Evolutionary conservation across 225 moss, liverwort and hornwort species (phyloP).

Genomic region (Physcomitrellopsis africana): DNA sequence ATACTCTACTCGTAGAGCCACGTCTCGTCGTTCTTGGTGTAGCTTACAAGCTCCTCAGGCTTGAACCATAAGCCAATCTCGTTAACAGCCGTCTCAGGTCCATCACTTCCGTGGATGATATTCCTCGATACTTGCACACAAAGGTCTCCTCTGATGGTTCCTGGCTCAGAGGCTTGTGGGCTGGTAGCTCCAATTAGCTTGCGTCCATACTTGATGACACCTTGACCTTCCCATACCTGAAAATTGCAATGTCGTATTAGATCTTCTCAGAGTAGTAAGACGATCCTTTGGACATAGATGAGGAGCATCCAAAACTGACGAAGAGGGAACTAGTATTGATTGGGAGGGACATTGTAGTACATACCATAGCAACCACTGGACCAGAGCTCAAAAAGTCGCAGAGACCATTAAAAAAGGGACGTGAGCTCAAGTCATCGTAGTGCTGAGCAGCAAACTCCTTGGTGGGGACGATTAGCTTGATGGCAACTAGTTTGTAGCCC

Average conservation of each 20-base stretch:
- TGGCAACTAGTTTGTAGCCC: conserved; percentile 81
- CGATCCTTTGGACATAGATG: no score
- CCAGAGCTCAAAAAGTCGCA: conserved; percentile 89
- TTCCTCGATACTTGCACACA: conserved; percentile 68
- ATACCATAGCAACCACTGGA: conserved; percentile 84
- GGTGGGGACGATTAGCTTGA: conserved; percentile 70
- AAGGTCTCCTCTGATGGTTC: conserved; percentile 76
- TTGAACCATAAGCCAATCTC: conserved; percentile 74
- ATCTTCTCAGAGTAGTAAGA: neutral
- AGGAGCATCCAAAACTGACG: neutral
- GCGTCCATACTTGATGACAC: conserved; percentile 83
- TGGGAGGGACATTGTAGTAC: neutral
- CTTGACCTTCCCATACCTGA: conserved; percentile 89
- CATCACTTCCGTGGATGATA: conserved; percentile 74
- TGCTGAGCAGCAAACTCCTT: conserved; percentile 89
- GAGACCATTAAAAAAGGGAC: conserved; percentile 76
- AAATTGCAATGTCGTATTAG: neutral
- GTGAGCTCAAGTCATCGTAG: conserved; percentile 74
- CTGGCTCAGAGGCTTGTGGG: conserved; percentile 76
- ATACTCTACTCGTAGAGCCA: conserved; percentile 65
- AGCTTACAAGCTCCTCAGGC: conserved; percentile 69
- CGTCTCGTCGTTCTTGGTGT: conserved; percentile 62
- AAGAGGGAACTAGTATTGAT: neutral
- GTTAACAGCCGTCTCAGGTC: conserved; percentile 68
- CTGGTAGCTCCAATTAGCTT: conserved; percentile 80